Evolutionary conservation across 2,329 filamentous ascomycete genomes (phyloP).

Genomic region (Colletotrichum cereale): DNA sequence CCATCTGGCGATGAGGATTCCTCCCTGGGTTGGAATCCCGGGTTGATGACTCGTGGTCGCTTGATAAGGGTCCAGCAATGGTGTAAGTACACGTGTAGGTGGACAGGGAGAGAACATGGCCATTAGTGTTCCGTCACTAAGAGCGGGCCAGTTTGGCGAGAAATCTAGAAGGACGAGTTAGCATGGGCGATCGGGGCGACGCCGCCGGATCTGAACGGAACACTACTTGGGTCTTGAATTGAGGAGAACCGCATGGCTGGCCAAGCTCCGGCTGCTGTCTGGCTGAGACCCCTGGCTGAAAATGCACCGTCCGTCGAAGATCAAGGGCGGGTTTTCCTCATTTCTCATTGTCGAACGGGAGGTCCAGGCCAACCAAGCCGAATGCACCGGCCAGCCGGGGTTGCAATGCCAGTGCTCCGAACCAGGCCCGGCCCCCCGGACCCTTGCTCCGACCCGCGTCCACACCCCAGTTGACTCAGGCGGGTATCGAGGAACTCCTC

Average conservation of each 20-base stretch:
- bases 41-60: constrained; percentile 3
- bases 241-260: background rate
- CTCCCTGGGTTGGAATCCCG: background rate
- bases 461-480: background rate
- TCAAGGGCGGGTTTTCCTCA: background rate
- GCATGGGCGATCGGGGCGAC: constrained; percentile 1
- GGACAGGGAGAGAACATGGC: background rate
- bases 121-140: background rate
- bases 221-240: background rate
- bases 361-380: background rate
- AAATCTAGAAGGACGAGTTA: background rate
- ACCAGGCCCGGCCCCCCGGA: constrained; percentile 10
- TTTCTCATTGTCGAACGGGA: constrained; percentile 5
- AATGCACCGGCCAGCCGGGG: constrained; percentile 12
- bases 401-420: background rate
- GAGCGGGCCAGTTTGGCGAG: constrained; percentile 1
- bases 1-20: background rate
- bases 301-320: background rate
- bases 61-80: background rate
- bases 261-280: background rate
- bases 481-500: constrained; percentile 26
- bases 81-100: no score
- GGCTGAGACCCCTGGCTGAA: constrained; percentile 8
- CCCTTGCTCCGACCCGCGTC: background rate
- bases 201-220: constrained; percentile 19